Evolutionary conservation across 495 filamentous ascomycete species (phyloP).

Genomic region (Achaetomiella virescens): DNA sequence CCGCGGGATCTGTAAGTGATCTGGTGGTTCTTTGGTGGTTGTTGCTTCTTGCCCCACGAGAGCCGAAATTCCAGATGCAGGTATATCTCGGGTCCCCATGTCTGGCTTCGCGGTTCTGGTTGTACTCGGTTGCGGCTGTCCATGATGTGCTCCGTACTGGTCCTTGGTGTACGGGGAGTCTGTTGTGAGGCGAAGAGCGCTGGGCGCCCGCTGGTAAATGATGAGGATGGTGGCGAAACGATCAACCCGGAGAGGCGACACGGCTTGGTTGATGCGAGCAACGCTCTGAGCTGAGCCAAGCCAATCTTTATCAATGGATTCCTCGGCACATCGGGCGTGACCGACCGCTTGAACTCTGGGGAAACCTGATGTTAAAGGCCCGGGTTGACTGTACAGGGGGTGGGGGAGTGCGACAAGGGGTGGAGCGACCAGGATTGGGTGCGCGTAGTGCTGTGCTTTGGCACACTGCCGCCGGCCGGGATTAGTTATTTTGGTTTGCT

Average conservation of each 20-base stretch:
- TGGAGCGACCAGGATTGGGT: too few relatives aligned
- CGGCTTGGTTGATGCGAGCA: not conserved
- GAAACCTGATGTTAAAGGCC: too few relatives aligned
- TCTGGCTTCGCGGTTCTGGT: conserved; percentile 19
- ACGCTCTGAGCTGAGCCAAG: conserved; percentile 10
- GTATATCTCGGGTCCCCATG: conserved; percentile 37
- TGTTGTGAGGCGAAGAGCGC: not conserved
- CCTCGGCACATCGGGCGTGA: too few relatives aligned
- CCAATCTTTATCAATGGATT: too few relatives aligned
- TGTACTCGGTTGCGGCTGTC: conserved; percentile 23
- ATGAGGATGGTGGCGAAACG: not conserved
- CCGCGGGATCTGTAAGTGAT: conserved; percentile 40
- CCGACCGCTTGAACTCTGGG: too few relatives aligned
- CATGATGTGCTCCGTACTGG: conserved; percentile 16
- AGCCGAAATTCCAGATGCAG: conserved; percentile 42
- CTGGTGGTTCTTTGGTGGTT: conserved; percentile 35
- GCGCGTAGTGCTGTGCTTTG: too few relatives aligned
- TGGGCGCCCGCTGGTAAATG: not conserved
- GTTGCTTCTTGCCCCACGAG: conserved; percentile 36
- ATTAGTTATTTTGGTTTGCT: conserved; percentile 22
- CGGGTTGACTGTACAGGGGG: too few relatives aligned
- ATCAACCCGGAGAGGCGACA: not conserved
- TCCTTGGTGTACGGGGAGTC: not conserved
- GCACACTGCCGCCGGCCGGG: conserved; percentile 24
- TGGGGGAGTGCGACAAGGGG: too few relatives aligned